These are phyloP conservation scores for Cordyceps cateniannulata DNA, from an alignment of 2,329 filamentous ascomycete genomes.

Conservation along the genomic window DNA sequence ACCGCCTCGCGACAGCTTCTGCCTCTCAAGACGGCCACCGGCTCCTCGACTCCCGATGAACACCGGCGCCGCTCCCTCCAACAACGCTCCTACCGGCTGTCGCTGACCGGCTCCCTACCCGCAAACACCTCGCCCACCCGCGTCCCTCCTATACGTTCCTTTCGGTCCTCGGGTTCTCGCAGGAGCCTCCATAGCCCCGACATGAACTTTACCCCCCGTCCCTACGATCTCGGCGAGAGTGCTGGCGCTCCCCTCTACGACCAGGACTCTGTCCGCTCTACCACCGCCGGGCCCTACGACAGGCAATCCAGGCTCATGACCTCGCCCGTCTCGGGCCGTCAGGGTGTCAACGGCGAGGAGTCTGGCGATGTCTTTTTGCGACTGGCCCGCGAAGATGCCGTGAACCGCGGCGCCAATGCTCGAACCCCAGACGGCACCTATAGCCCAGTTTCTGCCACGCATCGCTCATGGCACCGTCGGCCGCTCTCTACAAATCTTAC, in stretches of 20 bases:
- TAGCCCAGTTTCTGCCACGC: conserved; percentile 39
- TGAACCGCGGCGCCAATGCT: conserved; percentile 30
- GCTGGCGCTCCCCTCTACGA: conserved; percentile 35
- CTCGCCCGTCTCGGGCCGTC: conserved; percentile 32
- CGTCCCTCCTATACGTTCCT: conserved; percentile 49
- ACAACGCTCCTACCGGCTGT: conserved; percentile 43
- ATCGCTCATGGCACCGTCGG: conserved; percentile 41
- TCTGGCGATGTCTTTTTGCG: conserved; percentile 53
- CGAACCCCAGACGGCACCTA: conserved; percentile 27
- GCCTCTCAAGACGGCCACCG: conserved; percentile 36
- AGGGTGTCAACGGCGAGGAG: conserved; percentile 40
- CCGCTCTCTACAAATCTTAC: conserved; percentile 47
- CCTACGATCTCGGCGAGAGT: conserved; percentile 39
- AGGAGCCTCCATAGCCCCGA: conserved; percentile 47
- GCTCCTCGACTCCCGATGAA: conserved; percentile 40
- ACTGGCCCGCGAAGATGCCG: conserved; percentile 49
- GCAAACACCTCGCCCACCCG: conserved; percentile 29
- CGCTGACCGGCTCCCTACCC: conserved; percentile 27
- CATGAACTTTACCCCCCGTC: conserved; percentile 41
- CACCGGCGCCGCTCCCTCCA: conserved; percentile 33
- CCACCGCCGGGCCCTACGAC: conserved; percentile 27
- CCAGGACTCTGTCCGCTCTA: conserved; percentile 39
- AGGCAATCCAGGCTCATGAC: conserved; percentile 29
- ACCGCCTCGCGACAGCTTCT: conserved; percentile 41
- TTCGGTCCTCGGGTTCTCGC: conserved; percentile 51